Evolutionary conservation across 352 stramenopile genomes (phyloP).

Genomic region (Halophytophthora batemanensis): DNA sequence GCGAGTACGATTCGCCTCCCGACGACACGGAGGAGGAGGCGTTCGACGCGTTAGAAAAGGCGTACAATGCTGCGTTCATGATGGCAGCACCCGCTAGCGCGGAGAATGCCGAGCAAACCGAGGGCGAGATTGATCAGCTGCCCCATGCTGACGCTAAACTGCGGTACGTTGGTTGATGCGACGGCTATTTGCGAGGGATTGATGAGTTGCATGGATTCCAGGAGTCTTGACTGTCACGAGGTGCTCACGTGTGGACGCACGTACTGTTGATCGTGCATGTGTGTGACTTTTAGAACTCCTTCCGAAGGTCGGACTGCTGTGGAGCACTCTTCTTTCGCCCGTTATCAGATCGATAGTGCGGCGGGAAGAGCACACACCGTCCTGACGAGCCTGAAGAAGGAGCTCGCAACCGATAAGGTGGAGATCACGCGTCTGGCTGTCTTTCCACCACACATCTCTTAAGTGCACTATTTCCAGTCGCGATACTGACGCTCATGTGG

Average conservation of each 20-base stretch:
- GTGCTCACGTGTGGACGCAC: too few species aligned
- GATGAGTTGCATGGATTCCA: not conserved
- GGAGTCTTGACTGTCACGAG: too few species aligned
- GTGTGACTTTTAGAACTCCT: not conserved
- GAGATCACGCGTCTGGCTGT: not conserved
- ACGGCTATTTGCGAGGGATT: too few species aligned
- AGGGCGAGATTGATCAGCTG: not conserved
- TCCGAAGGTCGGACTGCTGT: not conserved
- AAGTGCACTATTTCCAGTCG: not conserved
- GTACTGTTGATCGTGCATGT: too few species aligned
- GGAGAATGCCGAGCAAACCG: not conserved
- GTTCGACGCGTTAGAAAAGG: slow-evolving; percentile 62
- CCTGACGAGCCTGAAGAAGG: not conserved
- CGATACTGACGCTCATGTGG: too few species aligned
- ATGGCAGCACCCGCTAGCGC: slow-evolving; percentile 13
- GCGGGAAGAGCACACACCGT: not conserved
- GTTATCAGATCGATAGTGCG: not conserved
- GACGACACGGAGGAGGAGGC: slow-evolving; percentile 27
- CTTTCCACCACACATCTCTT: not conserved
- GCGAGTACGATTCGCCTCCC: slow-evolving; percentile 49
- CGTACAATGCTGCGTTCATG: slow-evolving; percentile 48
- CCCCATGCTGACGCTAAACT: slow-evolving; percentile 5
- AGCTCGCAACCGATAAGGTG: slow-evolving; percentile 4
- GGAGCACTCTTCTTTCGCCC: not conserved
- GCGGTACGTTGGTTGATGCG: slow-evolving; percentile 4